Conservation (phyloP, 1,284 basidiomycete genomes). For the Heterobasidion annosum region DNA sequence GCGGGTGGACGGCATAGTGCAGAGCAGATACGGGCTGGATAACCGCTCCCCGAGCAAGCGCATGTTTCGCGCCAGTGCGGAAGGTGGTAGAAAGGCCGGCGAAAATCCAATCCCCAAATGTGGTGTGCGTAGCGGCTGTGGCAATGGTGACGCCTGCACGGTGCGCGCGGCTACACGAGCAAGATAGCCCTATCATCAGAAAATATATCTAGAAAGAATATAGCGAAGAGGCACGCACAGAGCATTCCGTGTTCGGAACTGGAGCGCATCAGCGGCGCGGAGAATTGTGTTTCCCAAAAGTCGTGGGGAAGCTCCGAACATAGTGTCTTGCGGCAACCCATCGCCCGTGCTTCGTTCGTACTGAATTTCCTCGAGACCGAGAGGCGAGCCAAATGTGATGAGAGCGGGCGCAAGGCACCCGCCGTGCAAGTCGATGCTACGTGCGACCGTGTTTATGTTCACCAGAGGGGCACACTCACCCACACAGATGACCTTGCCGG, state of each 20-base stretch:
- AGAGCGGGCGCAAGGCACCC: conserved; percentile 37
- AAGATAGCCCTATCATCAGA: too few species aligned
- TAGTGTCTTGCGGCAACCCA: conserved; percentile 31
- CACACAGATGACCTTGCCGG: conserved; percentile 14
- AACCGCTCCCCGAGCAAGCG: too few species aligned
- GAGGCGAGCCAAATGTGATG: conserved; percentile 23
- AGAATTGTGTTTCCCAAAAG: conserved; percentile 29
- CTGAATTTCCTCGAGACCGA: conserved; percentile 27
- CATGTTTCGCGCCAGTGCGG: too few species aligned
- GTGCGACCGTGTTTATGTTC: neutral
- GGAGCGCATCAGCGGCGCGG: conserved; percentile 67
- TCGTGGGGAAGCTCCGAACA: conserved; percentile 12
- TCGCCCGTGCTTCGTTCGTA: conserved; percentile 38
- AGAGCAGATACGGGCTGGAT: too few species aligned
- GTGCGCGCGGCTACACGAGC: too few species aligned
- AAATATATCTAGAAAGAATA: conserved; percentile 24
- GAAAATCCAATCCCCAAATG: too few species aligned
- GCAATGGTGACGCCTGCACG: too few species aligned
- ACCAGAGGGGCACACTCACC: conserved; percentile 6
- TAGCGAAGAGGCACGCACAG: conserved; percentile 45
- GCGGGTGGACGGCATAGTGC: too few species aligned
- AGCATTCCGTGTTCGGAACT: conserved; percentile 64
- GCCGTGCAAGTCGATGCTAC: conserved; percentile 21
- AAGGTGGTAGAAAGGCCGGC: too few species aligned
- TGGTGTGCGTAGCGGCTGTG: too few species aligned